These are phyloP conservation scores for Komagataella kurtzmanii DNA, from an alignment of 805 yeast genomes.

Conservation along the genomic window DNA sequence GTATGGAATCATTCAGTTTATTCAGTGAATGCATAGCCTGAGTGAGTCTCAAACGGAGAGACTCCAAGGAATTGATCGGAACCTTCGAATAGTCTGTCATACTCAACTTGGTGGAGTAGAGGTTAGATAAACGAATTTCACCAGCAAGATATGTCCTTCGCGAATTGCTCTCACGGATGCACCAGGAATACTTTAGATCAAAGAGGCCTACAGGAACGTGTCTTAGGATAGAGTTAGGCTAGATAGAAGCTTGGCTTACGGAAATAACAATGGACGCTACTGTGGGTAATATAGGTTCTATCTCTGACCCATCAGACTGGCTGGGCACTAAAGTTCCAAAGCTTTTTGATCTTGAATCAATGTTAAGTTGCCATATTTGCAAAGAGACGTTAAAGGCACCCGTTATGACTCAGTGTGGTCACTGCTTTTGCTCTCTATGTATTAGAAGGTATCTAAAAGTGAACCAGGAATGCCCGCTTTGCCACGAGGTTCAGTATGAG, in stretches of 20 bases:
- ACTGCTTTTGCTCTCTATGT: slow-evolving; percentile 82
- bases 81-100: slow-evolving; percentile 18
- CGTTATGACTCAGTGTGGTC: slow-evolving; percentile 74
- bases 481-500: slow-evolving; percentile 58
- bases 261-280: not conserved
- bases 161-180: not conserved
- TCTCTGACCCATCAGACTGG: slow-evolving; percentile 72
- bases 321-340: slow-evolving; percentile 35
- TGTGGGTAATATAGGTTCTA: slow-evolving; percentile 8
- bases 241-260: not conserved
- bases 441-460: slow-evolving; percentile 56
- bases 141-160: not conserved
- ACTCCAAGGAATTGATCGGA: slow-evolving; percentile 50
- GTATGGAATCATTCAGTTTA: slow-evolving; percentile 40
- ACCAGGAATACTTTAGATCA: not conserved
- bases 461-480: slow-evolving; percentile 62
- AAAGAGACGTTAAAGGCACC: slow-evolving; percentile 75
- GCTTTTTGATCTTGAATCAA: slow-evolving; percentile 49
- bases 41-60: slow-evolving; percentile 45
- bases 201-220: not conserved
- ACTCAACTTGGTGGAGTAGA: not conserved
- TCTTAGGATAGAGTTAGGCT: not conserved
- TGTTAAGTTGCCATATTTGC: slow-evolving; percentile 76
- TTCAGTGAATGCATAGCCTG: slow-evolving; percentile 49
- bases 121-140: not conserved